Conservation (phyloP, 208 protist species). For the Novymonas esmeraldas region DNA sequence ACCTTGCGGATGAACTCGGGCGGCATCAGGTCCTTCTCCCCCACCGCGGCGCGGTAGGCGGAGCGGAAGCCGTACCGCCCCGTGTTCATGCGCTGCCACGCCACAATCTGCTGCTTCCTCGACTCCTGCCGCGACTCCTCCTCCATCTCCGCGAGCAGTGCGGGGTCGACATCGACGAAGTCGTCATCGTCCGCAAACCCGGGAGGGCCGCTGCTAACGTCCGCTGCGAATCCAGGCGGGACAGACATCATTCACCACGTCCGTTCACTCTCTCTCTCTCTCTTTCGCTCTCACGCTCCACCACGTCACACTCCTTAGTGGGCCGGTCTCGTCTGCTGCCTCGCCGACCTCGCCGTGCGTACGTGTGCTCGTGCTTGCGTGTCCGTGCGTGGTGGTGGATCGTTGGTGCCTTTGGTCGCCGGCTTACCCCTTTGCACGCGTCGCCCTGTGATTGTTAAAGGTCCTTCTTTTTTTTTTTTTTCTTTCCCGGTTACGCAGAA, state of each 20-base stretch:
- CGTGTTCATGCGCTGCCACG: slow-evolving; percentile 79
- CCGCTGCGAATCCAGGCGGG: slow-evolving; percentile 38
- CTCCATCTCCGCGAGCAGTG: slow-evolving; percentile 39
- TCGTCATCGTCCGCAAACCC: slow-evolving; percentile 39
- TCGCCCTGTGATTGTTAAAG: no score
- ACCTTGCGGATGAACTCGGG: slow-evolving; percentile 99
- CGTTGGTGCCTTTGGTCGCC: no score
- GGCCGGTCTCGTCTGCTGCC: no score
- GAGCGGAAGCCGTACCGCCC: slow-evolving; percentile 71
- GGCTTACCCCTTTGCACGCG: no score
- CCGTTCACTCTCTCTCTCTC: neutral
- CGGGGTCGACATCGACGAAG: slow-evolving; percentile 18
- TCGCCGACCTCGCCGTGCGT: no score
- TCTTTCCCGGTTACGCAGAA: no score
- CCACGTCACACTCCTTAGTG: no score
- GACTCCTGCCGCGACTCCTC: slow-evolving; percentile 46
- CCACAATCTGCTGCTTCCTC: slow-evolving; percentile 44
- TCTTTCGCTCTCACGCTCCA: neutral
- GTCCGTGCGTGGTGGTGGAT: no score
- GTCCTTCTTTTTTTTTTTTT: no score
- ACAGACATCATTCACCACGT: slow-evolving; percentile 8
- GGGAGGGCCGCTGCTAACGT: slow-evolving; percentile 18
- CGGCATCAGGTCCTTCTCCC: slow-evolving; percentile 90
- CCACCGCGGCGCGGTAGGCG: slow-evolving; percentile 65
- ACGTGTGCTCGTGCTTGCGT: no score